Base-by-base conservation (phyloP, 495 filamentous ascomycete species). In the Letharia lupina region DNA sequence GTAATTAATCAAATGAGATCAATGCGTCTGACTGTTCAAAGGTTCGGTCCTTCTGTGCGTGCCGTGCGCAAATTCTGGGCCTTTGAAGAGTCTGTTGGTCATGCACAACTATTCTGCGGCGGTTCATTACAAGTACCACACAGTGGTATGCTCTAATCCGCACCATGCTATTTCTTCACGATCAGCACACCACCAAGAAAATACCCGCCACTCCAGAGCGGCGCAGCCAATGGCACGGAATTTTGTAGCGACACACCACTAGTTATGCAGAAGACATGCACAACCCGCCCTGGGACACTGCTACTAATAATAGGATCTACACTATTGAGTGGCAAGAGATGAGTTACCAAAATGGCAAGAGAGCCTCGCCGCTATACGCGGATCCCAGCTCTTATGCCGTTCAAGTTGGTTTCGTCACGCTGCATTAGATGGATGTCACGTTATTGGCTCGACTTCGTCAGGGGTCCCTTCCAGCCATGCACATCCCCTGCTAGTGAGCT, bases 251-350 rank as follows among this genome's bases (percentile, higher is more conserved):
- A 57, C 54, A 56, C 23, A 4, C 23, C 52, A 54, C 28, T 42
- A 63, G 18, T 39, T 35, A 47, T 65, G 63, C 63, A 65, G 41
- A 65, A 60, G 33, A 48, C 52, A 41, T 61, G 44, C 58, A 57
- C 15, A 57, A 57, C 35, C 56, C 20, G 18, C 23, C 6, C 47
- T 61, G 33, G 44, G 35, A 61, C 20, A 33, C 31, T 47, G 52
- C 23, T 42, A 47, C 68, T 69, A 69, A 64, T 67, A 69, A 69
- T 67, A 69, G 56, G 15, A 41, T 16, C 0, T 9, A 31, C 52
- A 48, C 11, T 48, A 61, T 66, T 59, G 50, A 60, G 64, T 63
- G 68, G 68, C 68, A 64, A 69, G 65, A 69, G 61, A 60, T 61
- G 18, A 52, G 57, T 7, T 2, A 47, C 60, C 23, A 64, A 70